phyloP scores from a whole-genome alignment of 768 basidiomycete genomes.

The Holtermanniella nyarrowii region DNA sequence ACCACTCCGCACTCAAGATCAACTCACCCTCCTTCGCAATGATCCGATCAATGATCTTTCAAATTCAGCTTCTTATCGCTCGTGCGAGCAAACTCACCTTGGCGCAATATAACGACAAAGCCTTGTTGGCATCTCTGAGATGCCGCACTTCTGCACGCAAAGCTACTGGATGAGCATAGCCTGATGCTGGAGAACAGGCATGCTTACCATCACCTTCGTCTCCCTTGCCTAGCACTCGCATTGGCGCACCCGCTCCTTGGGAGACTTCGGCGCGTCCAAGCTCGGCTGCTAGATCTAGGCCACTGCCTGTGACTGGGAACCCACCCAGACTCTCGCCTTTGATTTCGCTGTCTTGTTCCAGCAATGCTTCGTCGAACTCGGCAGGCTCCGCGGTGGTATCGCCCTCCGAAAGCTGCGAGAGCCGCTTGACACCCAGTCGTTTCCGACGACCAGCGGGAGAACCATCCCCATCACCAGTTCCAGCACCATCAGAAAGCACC shows the following conservation, averaged over 20 bases:
- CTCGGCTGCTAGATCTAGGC: slow-evolving; percentile 56
- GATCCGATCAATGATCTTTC: slow-evolving; percentile 81
- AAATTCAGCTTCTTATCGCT: not conserved
- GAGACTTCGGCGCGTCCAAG: slow-evolving; percentile 75
- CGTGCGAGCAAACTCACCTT: slow-evolving; percentile 45
- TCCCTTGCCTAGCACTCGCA: slow-evolving; percentile 14
- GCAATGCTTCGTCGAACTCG: slow-evolving; percentile 4
- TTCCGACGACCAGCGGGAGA: slow-evolving; percentile 14
- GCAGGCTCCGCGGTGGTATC: not conserved
- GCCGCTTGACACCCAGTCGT: slow-evolving; percentile 21
- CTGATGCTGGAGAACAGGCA: not conserved
- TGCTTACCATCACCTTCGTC: slow-evolving; percentile 19
- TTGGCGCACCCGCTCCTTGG: slow-evolving; percentile 9
- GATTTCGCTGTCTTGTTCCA: slow-evolving; percentile 1
- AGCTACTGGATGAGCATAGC: slow-evolving; percentile 40
- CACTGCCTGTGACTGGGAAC: slow-evolving; percentile 10
- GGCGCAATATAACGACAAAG: slow-evolving; percentile 83
- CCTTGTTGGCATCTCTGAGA: slow-evolving; percentile 91
- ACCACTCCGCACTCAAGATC: not conserved
- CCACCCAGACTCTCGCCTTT: slow-evolving; percentile 15
- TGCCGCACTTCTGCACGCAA: slow-evolving; percentile 78
- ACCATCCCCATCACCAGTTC: slow-evolving; percentile 12
- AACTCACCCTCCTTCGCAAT: slow-evolving; percentile 67
- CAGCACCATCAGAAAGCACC: not conserved
- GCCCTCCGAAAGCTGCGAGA: slow-evolving; percentile 11